phyloP scores from a whole-genome alignment of 2,329 filamentous ascomycete genomes.

The Tolypocladium paradoxum region DNA sequence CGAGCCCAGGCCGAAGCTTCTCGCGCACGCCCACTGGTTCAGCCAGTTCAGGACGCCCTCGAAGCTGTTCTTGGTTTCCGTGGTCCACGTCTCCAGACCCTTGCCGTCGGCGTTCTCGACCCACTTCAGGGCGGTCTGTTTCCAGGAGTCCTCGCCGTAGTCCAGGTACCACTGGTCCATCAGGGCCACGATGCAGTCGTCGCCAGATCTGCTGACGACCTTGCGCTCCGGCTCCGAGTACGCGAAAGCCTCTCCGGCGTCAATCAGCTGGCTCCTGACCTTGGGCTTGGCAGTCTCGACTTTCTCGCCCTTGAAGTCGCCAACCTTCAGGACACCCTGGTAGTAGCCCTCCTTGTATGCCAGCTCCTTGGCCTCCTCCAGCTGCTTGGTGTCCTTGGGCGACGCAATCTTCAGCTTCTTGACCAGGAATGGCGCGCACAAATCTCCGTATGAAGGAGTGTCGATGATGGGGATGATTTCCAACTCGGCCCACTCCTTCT shows the following conservation, averaged over 20 bases:
- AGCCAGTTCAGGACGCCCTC: conserved; percentile 84
- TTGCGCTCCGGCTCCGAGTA: conserved; percentile 90
- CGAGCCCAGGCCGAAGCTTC: conserved; percentile 85
- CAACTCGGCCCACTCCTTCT: conserved; percentile 91
- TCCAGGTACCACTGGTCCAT: conserved; percentile 98
- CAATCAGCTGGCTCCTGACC: conserved; percentile 67
- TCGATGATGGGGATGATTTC: conserved; percentile 84
- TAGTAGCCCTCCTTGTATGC: conserved; percentile 98
- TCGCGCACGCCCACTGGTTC: conserved; percentile 88
- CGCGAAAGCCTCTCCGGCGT: conserved; percentile 69
- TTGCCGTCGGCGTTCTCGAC: conserved; percentile 56
- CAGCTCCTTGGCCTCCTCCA: conserved; percentile 88
- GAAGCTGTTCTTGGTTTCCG: conserved; percentile 69
- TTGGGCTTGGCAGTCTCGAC: conserved; percentile 83
- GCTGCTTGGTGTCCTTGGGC: conserved; percentile 81
- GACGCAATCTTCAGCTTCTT: conserved; percentile 95
- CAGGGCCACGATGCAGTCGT: conserved; percentile 86
- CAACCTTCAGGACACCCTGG: conserved; percentile 80
- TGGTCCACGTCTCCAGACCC: conserved; percentile 68
- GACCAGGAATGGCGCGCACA: conserved; percentile 72
- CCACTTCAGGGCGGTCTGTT: conserved; percentile 60
- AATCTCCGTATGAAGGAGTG: conserved; percentile 77
- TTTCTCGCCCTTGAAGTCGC: conserved; percentile 77
- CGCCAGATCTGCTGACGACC: conserved; percentile 79
- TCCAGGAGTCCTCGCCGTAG: conserved; percentile 88